Evolutionary conservation across 148 eudicot genomes (phyloP), one percentile per base, ranked within the genome.

Genomic region (Talinum fruticosum): DNA sequence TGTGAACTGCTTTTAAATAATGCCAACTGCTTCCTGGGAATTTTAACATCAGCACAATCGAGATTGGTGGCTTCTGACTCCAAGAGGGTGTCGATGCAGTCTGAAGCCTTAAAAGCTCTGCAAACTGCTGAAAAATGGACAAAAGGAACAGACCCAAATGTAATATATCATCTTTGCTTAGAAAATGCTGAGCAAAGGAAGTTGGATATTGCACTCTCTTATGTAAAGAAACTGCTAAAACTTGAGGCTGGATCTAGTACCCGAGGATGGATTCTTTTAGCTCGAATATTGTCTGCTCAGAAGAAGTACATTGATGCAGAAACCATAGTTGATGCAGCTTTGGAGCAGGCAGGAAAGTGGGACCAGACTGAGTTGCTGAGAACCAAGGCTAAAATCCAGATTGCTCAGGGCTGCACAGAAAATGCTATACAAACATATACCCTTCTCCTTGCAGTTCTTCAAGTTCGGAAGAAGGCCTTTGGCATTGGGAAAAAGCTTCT

Each of bases 151-250:
- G 84, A 90, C 64, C 47, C 90, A 23, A 61, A 76, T 32, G 79
- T 87, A 30, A 26, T 90, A 57, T 90, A 81, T 78, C 92, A 89
- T 78, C 87, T 94, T 72, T 81, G 88, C 76, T 66, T 94, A 70
- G 97, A 91, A 84, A 82, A 90, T 87, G 98, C 96, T 37, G 93
- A 90, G 89, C 93, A 92, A 76, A 90, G 98, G 82, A 94, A 89
- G 79, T 83, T 94, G 86, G 96, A 92, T 84, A 79, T 69, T 72
- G 95, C 98, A 69, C 88, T 94, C 38, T 82, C 88, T 69, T 87
- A 90, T 82, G 92, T 92, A 65, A 89, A 89, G 80, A 69, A 82
- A 74, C 80, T 90, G 66, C 30, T 94, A 85, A 82, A 81, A 85
- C 73, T 89, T 74, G 98, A 90, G 74, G 88, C 84, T 71, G 92